Evolutionary conservation across 129 eudicot genomes (phyloP).

Genomic region (Glebionis coronaria): DNA sequence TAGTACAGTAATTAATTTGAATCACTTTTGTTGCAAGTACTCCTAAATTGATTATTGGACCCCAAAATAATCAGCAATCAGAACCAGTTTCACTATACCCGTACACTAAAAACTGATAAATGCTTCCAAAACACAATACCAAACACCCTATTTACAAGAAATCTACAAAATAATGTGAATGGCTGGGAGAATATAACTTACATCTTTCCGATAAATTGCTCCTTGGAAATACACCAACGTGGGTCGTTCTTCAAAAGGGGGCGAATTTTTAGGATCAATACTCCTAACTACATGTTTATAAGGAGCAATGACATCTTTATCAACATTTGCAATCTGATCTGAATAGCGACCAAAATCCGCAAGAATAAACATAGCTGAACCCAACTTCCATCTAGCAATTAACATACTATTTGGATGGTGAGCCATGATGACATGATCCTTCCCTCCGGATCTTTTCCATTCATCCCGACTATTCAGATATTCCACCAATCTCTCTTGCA

Average conservation of each 20-base stretch:
- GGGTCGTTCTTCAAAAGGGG: constrained; percentile 59
- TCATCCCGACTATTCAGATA: constrained; percentile 59
- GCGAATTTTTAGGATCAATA: constrained; percentile 40
- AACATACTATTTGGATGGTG: constrained; percentile 95
- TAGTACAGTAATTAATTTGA: too few relatives aligned
- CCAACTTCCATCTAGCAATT: constrained; percentile 63
- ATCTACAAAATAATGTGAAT: constrained; percentile 1
- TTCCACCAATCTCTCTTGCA: constrained; percentile 67
- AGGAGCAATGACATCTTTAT: constrained; percentile 93
- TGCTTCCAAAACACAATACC: neutral
- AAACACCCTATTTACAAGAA: neutral
- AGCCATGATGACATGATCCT: constrained; percentile 77
- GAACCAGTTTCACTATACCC: neutral
- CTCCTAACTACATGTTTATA: constrained; percentile 81
- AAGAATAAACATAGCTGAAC: constrained; percentile 82
- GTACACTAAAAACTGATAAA: neutral
- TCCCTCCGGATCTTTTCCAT: constrained; percentile 73
- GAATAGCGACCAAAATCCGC: constrained; percentile 92
- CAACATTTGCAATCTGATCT: constrained; percentile 57
- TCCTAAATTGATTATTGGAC: neutral
- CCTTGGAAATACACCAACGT: constrained; percentile 85
- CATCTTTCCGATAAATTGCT: constrained; percentile 92
- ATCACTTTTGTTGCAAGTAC: neutral
- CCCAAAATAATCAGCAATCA: constrained; percentile 5
- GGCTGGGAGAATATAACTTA: constrained; percentile 34